Evolutionary conservation across 1,284 basidiomycete genomes (phyloP).

Genomic region (Ganoderma boninense): DNA sequence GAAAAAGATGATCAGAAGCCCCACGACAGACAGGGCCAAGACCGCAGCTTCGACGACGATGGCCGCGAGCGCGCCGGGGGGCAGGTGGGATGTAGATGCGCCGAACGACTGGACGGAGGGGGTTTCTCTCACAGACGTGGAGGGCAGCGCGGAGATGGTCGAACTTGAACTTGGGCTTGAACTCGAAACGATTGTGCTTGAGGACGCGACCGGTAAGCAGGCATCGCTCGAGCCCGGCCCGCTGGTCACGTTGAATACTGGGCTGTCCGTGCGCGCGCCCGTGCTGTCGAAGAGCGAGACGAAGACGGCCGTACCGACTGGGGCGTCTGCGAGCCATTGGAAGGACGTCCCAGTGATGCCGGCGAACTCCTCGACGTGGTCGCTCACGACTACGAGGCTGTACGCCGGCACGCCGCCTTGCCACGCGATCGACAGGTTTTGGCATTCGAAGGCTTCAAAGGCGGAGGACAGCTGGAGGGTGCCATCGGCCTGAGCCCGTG

Average conservation of each 20-base stretch:
- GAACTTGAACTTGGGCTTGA: background rate
- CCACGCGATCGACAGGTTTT: background rate
- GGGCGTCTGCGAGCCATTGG: background rate
- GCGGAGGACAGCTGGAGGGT: background rate
- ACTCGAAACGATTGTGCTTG: background rate
- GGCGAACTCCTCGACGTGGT: conserved; percentile 4
- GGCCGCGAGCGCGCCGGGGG: background rate
- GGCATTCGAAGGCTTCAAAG: conserved; percentile 1
- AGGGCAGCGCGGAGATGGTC: background rate
- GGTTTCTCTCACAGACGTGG: background rate
- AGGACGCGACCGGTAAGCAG: background rate
- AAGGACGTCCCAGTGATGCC: background rate
- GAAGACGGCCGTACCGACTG: background rate
- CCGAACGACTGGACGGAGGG: background rate
- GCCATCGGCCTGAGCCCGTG: background rate
- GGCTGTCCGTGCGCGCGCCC: conserved; percentile 1
- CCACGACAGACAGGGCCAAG: background rate
- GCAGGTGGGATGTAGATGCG: background rate
- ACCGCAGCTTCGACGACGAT: background rate
- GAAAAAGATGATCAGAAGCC: background rate
- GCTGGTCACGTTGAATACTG: background rate
- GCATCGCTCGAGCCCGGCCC: background rate
- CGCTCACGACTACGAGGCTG: background rate
- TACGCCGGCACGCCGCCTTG: background rate
- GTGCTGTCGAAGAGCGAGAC: conserved; percentile 1